Evolutionary conservation across 495 filamentous ascomycete species (phyloP).

Genomic region (Podospora australis): DNA sequence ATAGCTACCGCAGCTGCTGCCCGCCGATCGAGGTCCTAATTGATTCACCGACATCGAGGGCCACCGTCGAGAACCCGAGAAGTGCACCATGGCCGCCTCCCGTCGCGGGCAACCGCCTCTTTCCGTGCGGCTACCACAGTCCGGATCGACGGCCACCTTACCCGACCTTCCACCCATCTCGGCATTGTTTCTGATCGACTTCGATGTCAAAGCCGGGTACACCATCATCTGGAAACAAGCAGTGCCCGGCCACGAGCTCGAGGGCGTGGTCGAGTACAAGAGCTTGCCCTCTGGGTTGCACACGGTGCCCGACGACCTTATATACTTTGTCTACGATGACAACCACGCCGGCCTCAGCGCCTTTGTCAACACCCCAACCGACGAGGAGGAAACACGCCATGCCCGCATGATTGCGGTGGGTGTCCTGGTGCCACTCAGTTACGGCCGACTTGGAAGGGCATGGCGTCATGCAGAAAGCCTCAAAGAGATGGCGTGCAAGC

Average conservation of each 20-base stretch:
- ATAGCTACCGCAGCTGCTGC: background rate
- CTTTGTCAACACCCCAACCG: constrained; percentile 78
- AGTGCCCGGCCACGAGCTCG: constrained; percentile 65
- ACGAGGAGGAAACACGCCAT: constrained; percentile 68
- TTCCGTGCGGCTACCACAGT: constrained; percentile 37
- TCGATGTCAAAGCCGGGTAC: constrained; percentile 80
- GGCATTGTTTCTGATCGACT: constrained; percentile 79
- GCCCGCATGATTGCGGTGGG: constrained; percentile 91
- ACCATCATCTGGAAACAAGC: constrained; percentile 82
- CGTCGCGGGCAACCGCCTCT: constrained; percentile 46
- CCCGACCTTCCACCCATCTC: constrained; percentile 64
- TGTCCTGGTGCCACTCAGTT: constrained; percentile 75
- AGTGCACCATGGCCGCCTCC: constrained; percentile 41
- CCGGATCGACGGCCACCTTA: constrained; percentile 24
- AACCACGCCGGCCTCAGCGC: constrained; percentile 85
- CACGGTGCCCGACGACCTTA: constrained; percentile 77
- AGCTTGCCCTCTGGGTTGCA: constrained; percentile 87
- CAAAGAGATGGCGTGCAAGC: constrained; percentile 60
- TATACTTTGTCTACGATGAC: constrained; percentile 83
- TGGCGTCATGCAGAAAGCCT: constrained; percentile 81
- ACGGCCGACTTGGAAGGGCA: constrained; percentile 77
- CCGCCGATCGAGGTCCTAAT: background rate
- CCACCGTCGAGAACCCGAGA: background rate
- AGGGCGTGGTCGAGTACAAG: constrained; percentile 91
- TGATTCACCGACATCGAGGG: background rate